Base-by-base conservation (phyloP, 768 basidiomycete species). In the Mycena olivaceomarginata region DNA sequence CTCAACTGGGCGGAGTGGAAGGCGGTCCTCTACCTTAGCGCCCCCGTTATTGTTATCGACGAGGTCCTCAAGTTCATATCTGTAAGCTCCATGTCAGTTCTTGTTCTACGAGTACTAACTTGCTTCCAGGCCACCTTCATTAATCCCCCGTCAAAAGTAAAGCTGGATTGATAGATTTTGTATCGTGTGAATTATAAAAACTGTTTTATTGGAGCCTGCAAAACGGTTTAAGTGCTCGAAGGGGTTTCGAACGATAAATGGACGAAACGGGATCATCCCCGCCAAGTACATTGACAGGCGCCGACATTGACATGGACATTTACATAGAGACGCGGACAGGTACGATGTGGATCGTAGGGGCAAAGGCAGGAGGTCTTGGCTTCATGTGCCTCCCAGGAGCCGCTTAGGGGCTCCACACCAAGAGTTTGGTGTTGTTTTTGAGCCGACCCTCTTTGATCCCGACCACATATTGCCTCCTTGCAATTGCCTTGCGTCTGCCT, bases 1-100 rank as follows among this genome's bases (percentile, higher is more conserved):
- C 91, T 99, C 76, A 98, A 99, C 89, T 97, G 94, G 95, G 85
- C 85, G 25, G 98, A 99, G 86, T 99, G 98, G 98, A 93, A 94
- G 85, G 97, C 97, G 20, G 98, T 99, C 11, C 85, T 99, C 76
- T 92, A 89, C 80, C 90, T 99, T 77, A 97, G 96, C 79, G 93
- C 93, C 8, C 98, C 98, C 22, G 97, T 99, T 45, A 83, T 99
- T 51, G 67, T 95, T 64, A 93, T 99, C 64, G 98, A 99, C 85
- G 98, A 99, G 85, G 81, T 95, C 37, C 88, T 99, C 82, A 99
- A 99, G 85, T 93, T 94, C 77, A 85, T 95, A 70, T 91, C 95
- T 80, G 95, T 95, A 81, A 84, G 94, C 84, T 48, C 63, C 45
- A 70, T 57, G 25, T n/a, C 41, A 43, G 15, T 74, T 60, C 45